A percentile compares a stretch with the other conserved stretches of the same genome.
Evolutionary conservation across 1,139 yeast species (phyloP).

Genomic region (Candida gigantensis): DNA sequence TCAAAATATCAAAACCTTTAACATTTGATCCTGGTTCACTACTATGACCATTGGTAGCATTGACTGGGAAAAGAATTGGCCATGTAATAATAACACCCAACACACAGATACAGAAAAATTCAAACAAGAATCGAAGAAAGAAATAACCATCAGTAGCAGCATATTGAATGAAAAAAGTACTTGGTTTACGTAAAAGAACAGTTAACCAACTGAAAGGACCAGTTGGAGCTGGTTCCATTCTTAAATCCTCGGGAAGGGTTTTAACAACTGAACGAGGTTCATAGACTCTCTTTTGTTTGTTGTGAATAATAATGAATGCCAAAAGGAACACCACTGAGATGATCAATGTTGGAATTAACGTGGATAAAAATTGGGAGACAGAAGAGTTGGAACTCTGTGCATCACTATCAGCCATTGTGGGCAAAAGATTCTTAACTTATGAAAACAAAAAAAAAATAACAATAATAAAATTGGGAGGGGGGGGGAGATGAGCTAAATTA

Average conservation of each 20-base stretch:
- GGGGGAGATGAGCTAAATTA: too few species aligned
- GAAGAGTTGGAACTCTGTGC: constrained; percentile 13
- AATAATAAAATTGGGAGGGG: too few species aligned
- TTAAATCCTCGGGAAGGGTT: constrained; percentile 40
- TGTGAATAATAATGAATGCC: constrained; percentile 65
- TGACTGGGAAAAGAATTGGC: constrained; percentile 84
- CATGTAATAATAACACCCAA: constrained; percentile 66
- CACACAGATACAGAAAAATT: constrained; percentile 58
- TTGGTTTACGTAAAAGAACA: constrained; percentile 54
- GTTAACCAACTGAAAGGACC: constrained; percentile 61
- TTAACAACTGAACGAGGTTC: constrained; percentile 70
- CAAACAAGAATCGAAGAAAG: constrained; percentile 72
- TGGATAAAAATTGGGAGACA: constrained; percentile 43
- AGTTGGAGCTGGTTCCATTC: constrained; percentile 56
- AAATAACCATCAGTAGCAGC: constrained; percentile 89
- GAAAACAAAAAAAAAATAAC: neutral
- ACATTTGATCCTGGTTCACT: constrained; percentile 27
- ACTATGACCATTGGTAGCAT: constrained; percentile 72
- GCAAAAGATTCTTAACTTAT: neutral
- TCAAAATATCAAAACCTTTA: constrained; percentile 57
- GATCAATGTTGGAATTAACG: constrained; percentile 41
- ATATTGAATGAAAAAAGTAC: constrained; percentile 70
- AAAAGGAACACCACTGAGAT: constrained; percentile 57
- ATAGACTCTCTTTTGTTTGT: constrained; percentile 68
- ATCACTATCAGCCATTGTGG: constrained; percentile 9